Base-by-base conservation (phyloP, 345 rosid species). In the Hibiscus mutabilis region DNA sequence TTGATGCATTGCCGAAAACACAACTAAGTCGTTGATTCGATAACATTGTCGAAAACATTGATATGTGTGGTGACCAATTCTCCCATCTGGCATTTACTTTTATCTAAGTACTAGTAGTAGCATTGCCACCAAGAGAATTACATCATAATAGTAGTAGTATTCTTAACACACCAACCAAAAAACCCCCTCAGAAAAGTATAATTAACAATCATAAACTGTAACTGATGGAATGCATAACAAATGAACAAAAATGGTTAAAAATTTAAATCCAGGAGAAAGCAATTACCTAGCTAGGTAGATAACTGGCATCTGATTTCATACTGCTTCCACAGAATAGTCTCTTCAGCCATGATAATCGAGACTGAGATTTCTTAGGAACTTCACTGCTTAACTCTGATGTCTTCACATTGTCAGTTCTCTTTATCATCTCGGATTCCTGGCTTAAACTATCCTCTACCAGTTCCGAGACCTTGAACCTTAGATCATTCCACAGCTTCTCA, bases 401-500 rank as follows among this genome's bases (percentile, higher is more conserved):
- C 29, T 15, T 2, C 6, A 9, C 53, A 58, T 29, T 78, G 5
- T 74, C 83, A 40, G 74, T 80, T 68, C 83, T 74, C 57, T 65
- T 74, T 57, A 72, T 59, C 55, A 80, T 55, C 60, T 80, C 80
- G 5, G 31, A 46, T 53, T 77, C 78, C 33, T 71, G 80, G 55
- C 42, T 49, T 73, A 63, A 1, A 67, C 69, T 74, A 25, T 77
- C 83, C 29, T 72, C 81, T 0, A 75, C 65, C 6, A 77, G 69
- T 19, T 60, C 71, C 12, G 72, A 68, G 0, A 72, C 63, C 69
- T 72, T 64, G 7, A 66, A 16, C 76, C 71, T 71, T 35, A 63
- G 25, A 35, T 52, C 72, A 1, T 35, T 42, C 76, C 82, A 57
- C 44, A 47, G 2, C 11, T 66, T 55, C 67, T 73, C 77, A 58